Evolutionary conservation across 306 rosid genomes (phyloP).

Genomic region (Prunus salicina): DNA sequence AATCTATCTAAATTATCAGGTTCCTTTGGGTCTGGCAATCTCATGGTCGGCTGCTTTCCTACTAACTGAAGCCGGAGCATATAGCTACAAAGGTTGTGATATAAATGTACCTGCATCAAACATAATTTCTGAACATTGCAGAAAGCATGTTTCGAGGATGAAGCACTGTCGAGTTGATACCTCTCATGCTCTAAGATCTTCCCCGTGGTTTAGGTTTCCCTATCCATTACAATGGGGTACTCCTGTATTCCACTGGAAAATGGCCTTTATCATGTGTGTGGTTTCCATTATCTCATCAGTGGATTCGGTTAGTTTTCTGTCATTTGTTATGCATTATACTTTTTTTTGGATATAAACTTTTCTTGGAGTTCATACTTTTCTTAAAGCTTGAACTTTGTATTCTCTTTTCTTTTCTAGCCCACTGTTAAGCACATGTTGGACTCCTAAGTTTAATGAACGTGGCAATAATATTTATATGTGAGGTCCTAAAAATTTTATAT

Average conservation of each 20-base stretch:
- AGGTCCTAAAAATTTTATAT: background rate
- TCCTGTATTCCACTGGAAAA: conserved; percentile 96
- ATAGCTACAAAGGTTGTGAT: conserved; percentile 94
- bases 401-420: conserved; percentile 10
- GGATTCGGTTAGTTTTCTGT: conserved; percentile 83
- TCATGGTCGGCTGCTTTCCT: conserved; percentile 94
- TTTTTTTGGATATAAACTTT: conserved; percentile 4
- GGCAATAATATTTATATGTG: background rate
- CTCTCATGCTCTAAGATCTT: conserved; percentile 64
- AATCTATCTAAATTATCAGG: conserved; percentile 52
- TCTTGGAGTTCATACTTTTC: background rate
- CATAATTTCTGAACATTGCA: conserved; percentile 81
- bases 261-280: conserved; percentile 93
- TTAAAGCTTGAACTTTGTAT: conserved; percentile 8
- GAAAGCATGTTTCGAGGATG: conserved; percentile 89
- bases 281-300: conserved; percentile 88
- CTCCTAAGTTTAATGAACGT: background rate
- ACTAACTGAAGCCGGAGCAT: conserved; percentile 79
- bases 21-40: conserved; percentile 94
- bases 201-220: conserved; percentile 99
- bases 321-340: conserved; percentile 17
- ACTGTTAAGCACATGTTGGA: background rate
- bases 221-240: conserved; percentile 99
- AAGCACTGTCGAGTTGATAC: conserved; percentile 94
- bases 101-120: conserved; percentile 84